Evolutionary conservation across 2,329 filamentous ascomycete genomes (phyloP).

Genomic region (Hypomyces perniciosus): DNA sequence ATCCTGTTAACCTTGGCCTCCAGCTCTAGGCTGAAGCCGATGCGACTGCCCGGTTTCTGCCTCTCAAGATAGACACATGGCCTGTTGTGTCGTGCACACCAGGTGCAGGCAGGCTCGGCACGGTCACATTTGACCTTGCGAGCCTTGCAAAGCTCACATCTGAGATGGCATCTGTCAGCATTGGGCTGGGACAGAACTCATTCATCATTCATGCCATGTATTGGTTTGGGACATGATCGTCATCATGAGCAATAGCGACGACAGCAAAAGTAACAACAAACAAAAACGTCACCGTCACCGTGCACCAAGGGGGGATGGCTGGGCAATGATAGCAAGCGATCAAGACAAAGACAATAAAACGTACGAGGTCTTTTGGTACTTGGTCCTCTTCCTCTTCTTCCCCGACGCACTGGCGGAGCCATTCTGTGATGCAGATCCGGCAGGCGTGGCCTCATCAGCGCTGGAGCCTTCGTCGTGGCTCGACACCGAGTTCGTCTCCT

Average conservation of each 20-base stretch:
- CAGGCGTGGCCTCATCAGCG: constrained; percentile 26
- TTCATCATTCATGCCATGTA: not conserved
- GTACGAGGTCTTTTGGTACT: constrained; percentile 39
- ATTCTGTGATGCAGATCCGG: constrained; percentile 17
- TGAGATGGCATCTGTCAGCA: constrained; percentile 14
- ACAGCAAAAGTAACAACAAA: too few relatives aligned
- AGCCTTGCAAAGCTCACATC: constrained; percentile 40
- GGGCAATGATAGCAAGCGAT: not conserved
- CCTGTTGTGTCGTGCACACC: constrained; percentile 63
- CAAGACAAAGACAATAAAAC: constrained; percentile 11
- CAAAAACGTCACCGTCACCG: too few relatives aligned
- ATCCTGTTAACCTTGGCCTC: constrained; percentile 50
- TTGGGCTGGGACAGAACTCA: constrained; percentile 3
- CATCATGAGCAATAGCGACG: not conserved
- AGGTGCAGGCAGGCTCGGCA: constrained; percentile 58
- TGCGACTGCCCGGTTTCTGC: constrained; percentile 61
- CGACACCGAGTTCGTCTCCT: constrained; percentile 30
- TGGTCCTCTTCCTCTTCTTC: constrained; percentile 35
- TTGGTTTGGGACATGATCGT: not conserved
- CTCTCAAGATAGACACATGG: constrained; percentile 63
- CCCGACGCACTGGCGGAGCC: constrained; percentile 20
- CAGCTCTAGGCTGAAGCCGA: constrained; percentile 57
- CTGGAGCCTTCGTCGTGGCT: constrained; percentile 34
- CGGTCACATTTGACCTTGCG: constrained; percentile 46
- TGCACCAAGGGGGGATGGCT: not conserved